These are phyloP conservation scores for Hamamelis virginiana DNA, from an alignment of 164 flowering plant species.

Conservation along the genomic window DNA sequence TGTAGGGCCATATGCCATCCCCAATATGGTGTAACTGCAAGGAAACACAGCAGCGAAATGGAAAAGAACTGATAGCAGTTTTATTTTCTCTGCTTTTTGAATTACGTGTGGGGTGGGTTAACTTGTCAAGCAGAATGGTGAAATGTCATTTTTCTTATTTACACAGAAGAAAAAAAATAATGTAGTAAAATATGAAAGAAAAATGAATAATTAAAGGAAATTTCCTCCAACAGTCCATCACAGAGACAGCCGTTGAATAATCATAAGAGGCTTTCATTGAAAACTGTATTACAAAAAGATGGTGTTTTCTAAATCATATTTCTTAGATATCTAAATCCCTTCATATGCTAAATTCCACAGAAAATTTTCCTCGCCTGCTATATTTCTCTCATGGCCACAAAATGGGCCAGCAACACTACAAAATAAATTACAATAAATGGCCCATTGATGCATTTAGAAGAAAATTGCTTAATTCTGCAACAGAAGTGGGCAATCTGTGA, in stretches of 20 bases:
- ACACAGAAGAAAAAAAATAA: not conserved
- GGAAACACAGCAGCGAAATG: not conserved
- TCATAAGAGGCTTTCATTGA: not conserved
- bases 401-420: constrained; percentile 20
- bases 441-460: constrained; percentile 7
- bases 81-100: too few relatives aligned
- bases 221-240: not conserved
- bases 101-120: too few relatives aligned
- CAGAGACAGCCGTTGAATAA: not conserved
- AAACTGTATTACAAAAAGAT: constrained; percentile 9
- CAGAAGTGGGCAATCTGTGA: constrained; percentile 17
- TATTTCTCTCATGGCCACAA: constrained; percentile 16
- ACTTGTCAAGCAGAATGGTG: not conserved
- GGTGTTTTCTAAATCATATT: constrained; percentile 2
- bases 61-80: not conserved
- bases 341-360: constrained; percentile 2
- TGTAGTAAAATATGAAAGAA: not conserved
- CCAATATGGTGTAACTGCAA: not conserved
- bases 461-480: constrained; percentile 11
- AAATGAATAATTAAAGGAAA: not conserved
- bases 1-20: not conserved
- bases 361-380: constrained; percentile 8
- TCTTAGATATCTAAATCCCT: constrained; percentile 10
- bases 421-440: constrained; percentile 7
- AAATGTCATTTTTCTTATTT: not conserved